Conservation (phyloP, 2,329 filamentous ascomycete species). For the Talaromyces piceae region DNA sequence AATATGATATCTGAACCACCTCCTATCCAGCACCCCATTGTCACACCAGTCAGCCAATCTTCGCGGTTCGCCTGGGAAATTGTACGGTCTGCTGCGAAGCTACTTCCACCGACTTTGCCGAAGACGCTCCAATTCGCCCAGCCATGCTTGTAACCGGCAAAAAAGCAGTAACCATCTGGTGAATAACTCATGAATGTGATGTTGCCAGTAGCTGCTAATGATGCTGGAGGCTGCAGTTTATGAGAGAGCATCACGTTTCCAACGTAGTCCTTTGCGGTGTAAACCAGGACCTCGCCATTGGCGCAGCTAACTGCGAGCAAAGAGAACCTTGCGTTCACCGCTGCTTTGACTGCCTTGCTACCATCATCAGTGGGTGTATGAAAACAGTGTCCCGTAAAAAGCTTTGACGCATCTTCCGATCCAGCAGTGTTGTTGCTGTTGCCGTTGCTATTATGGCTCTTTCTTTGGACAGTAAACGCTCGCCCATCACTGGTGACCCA, state of each 20-base stretch:
- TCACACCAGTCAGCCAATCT: slow-evolving; percentile 73
- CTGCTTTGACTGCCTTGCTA: slow-evolving; percentile 61
- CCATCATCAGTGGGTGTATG: slow-evolving; percentile 59
- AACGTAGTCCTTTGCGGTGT: slow-evolving; percentile 84
- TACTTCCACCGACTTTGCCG: slow-evolving; percentile 78
- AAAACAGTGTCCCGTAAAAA: slow-evolving; percentile 89
- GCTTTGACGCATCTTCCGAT: slow-evolving; percentile 48
- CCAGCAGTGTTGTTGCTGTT: slow-evolving; percentile 35
- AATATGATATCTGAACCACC: slow-evolving; percentile 81
- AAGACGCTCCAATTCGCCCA: slow-evolving; percentile 98
- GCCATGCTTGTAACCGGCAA: slow-evolving; percentile 83
- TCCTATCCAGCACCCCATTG: slow-evolving; percentile 75
- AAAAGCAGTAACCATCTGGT: slow-evolving; percentile 91
- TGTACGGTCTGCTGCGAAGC: slow-evolving; percentile 63
- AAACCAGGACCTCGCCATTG: slow-evolving; percentile 77
- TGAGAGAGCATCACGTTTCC: slow-evolving; percentile 89
- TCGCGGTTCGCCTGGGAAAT: slow-evolving; percentile 65
- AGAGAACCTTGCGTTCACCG: slow-evolving; percentile 92
- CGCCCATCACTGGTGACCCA: slow-evolving; percentile 87
- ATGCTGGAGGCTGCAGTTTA: slow-evolving; percentile 62
- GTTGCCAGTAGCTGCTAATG: slow-evolving; percentile 58
- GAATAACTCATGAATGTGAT: slow-evolving; percentile 77
- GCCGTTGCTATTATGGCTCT: too few relatives aligned
- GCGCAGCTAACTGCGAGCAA: slow-evolving; percentile 78
- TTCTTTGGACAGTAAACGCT: slow-evolving; percentile 82